phyloP scores from a whole-genome alignment of 495 filamentous ascomycete genomes.

The Penicillium alfredii region DNA sequence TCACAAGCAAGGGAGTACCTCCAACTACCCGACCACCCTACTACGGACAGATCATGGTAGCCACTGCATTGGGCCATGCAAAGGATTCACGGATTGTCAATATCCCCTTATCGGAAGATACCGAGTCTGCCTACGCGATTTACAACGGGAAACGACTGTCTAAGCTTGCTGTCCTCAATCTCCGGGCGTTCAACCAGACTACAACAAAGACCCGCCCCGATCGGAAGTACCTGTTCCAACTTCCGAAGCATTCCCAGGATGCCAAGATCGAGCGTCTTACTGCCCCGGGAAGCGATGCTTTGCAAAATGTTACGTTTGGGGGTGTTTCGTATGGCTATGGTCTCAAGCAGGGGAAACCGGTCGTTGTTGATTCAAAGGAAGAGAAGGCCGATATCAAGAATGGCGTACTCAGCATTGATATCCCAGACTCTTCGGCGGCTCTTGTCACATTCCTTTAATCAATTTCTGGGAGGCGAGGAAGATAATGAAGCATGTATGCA shows the following conservation, averaged over 20 bases:
- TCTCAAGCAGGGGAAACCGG: constrained; percentile 48
- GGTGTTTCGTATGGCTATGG: constrained; percentile 61
- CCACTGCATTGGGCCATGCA: constrained; percentile 7
- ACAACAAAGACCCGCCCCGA: constrained; percentile 23
- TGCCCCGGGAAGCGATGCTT: constrained; percentile 60
- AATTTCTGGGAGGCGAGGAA: too few relatives aligned
- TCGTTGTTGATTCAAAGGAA: constrained; percentile 15
- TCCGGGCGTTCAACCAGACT: constrained; percentile 49
- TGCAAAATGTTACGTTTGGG: constrained; percentile 56
- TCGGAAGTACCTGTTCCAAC: constrained; percentile 42
- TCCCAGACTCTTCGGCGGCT: constrained; percentile 12
- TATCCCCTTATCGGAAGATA: constrained; percentile 37
- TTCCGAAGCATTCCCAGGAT: constrained; percentile 17
- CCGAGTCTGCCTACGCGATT: constrained; percentile 53
- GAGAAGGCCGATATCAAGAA: background rate
- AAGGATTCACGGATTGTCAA: constrained; percentile 23
- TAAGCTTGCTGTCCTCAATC: constrained; percentile 53
- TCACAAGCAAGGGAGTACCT: constrained; percentile 3
- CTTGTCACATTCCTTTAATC: constrained; percentile 6
- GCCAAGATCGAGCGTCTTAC: constrained; percentile 40
- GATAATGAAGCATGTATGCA: too few relatives aligned
- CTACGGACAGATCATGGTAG: constrained; percentile 18
- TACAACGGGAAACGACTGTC: constrained; percentile 43
- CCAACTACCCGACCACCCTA: constrained; percentile 13
- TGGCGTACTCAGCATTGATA: constrained; percentile 1